Evolutionary conservation across 441 rosid genomes (phyloP), one percentile per base, ranked within the genome.

Genomic region (Syzygium syzygioides): DNA sequence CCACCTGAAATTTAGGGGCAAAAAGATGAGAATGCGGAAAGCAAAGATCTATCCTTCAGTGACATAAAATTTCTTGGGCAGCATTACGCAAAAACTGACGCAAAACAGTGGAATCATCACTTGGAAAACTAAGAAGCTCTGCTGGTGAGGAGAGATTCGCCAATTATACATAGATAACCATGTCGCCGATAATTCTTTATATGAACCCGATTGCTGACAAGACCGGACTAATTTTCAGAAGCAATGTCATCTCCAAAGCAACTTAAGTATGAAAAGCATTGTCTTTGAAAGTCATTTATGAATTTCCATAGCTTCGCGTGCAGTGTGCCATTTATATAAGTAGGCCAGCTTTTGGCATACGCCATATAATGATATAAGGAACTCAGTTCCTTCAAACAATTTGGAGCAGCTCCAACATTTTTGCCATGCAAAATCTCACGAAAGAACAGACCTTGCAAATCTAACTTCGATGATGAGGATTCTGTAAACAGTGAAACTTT

Each of bases 1-100:
- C 89, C 89, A 88, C 79, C 89, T 88, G 59, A 56, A 23, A 55
- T 76, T 76, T 76, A 76, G n/a, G 41, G 83, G 52, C 83, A 76
- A 26, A 41, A 23, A 76, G 83, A 76, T 76, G 83, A 76, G 83
- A 76, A 76, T 76, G 9, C n/a, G 14, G n/a, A 76, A 76, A 76
- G n/a, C 52, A 76, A 41, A 76, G 9, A 48, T 76, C 83, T 30
- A 76, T 76, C 83, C 52, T 20, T 76, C 52, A 41, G 17, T 76
- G 48, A 11, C 17, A 41, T 41, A 37, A 41, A 76, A 76, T 41
- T 76, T 41, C n/a, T 76, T 10, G 41, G 83, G 52, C n/a, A 76
- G 83, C 52, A 76, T 41, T 41, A 41, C 7, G 10, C n/a, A 41
- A 41, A 76, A 76, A 23, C 52, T 48, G 5, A 76, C 41, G 83